phyloP scores from a whole-genome alignment of 2,329 filamentous ascomycete genomes.

The Fusarium tjaetaba region DNA sequence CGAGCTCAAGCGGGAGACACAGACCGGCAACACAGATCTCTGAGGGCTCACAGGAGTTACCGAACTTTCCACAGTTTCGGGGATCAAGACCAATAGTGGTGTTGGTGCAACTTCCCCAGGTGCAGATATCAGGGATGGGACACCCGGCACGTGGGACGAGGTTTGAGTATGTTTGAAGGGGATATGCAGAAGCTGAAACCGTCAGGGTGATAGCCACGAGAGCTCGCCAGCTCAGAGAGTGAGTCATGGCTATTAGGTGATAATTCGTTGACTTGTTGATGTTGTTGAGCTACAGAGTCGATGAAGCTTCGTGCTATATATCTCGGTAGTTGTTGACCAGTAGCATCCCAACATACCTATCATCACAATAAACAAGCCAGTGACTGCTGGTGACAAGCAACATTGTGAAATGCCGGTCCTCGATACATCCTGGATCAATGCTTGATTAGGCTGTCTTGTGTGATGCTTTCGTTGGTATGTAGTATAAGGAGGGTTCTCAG shows the following conservation, averaged over 20 bases:
- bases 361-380: neutral
- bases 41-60: constrained; percentile 16
- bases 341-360: neutral
- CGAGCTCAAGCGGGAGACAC: constrained; percentile 15
- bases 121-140: constrained; percentile 18
- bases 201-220: neutral
- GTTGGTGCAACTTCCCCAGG: constrained; percentile 20
- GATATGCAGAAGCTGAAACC: neutral
- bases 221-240: constrained; percentile 11
- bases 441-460: neutral
- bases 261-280: neutral
- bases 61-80: constrained; percentile 7
- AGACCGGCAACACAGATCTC: constrained; percentile 24
- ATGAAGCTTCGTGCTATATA: neutral
- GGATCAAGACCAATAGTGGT: constrained; percentile 31
- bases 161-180: neutral
- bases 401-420: neutral
- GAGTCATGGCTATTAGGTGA: constrained; percentile 7
- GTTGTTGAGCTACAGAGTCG: neutral
- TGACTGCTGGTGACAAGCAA: neutral
- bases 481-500: neutral
- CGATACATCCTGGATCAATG: neutral
- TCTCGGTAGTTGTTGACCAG: neutral
- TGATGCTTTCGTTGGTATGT: neutral
- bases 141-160: constrained; percentile 15